These are phyloP conservation scores for Annulohypoxylon bovei DNA, from an alignment of 495 filamentous ascomycete genomes.

Conservation along the genomic window DNA sequence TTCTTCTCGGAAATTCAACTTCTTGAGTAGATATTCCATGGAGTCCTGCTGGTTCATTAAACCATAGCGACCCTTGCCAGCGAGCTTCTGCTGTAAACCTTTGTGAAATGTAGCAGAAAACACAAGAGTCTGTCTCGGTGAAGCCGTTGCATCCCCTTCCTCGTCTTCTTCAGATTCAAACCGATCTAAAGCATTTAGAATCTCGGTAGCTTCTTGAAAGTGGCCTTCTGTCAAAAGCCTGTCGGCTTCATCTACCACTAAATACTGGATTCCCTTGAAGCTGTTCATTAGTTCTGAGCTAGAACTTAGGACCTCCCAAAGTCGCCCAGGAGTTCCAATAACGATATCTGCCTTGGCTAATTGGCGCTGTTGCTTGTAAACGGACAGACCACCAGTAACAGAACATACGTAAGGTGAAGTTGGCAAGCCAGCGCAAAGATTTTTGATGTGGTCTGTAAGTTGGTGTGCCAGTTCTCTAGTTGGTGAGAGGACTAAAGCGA, in stretches of 20 bases:
- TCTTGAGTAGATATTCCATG: constrained; percentile 91
- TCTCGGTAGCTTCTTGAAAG: constrained; percentile 92
- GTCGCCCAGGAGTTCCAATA: constrained; percentile 87
- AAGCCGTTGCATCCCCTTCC: constrained; percentile 35
- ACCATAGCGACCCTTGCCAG: constrained; percentile 75
- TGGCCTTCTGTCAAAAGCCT: constrained; percentile 90
- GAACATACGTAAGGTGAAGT: constrained; percentile 76
- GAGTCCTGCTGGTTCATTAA: constrained; percentile 78
- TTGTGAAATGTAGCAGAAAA: constrained; percentile 97
- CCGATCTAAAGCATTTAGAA: constrained; percentile 78
- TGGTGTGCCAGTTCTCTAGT: constrained; percentile 95
- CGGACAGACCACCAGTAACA: constrained; percentile 87
- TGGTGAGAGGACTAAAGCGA: constrained; percentile 90
- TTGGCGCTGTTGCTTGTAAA: constrained; percentile 90
- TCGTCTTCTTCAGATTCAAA: constrained; percentile 53
- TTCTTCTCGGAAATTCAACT: constrained; percentile 83
- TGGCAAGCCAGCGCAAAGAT: constrained; percentile 70
- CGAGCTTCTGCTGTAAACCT: constrained; percentile 86
- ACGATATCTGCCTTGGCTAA: constrained; percentile 83
- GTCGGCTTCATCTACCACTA: constrained; percentile 96
- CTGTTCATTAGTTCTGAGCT: constrained; percentile 61
- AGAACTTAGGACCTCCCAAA: constrained; percentile 93
- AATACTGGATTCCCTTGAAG: constrained; percentile 77
- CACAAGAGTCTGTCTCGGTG: constrained; percentile 84
- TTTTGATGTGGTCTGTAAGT: constrained; percentile 79